phyloP scores from a whole-genome alignment of 352 stramenopile species.

The Globisporangium recalcitrans region DNA sequence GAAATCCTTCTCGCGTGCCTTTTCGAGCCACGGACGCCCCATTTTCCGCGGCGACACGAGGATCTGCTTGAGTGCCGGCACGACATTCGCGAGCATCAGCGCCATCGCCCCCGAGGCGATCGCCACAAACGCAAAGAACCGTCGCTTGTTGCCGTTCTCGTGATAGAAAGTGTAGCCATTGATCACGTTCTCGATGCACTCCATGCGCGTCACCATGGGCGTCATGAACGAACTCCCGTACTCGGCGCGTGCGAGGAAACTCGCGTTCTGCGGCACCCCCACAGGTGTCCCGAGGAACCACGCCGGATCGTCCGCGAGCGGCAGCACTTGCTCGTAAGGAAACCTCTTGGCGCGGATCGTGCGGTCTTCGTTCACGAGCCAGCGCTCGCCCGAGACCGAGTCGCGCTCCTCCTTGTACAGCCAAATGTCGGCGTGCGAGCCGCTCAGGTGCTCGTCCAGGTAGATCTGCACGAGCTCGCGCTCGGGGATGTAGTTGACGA shows the following conservation, averaged over 20 bases:
- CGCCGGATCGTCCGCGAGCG: conserved; percentile 29
- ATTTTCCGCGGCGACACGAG: conserved; percentile 21
- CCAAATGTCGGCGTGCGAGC: conserved; percentile 76
- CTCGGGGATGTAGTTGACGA: conserved; percentile 46
- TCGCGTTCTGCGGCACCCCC: conserved; percentile 47
- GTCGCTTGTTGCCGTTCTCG: conserved; percentile 26
- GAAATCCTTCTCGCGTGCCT: conserved; percentile 17
- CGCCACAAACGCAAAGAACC: conserved; percentile 23
- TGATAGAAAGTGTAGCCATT: conserved; percentile 73
- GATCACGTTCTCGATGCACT: conserved; percentile 76
- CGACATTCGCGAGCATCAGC: conserved; percentile 19
- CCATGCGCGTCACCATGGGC: conserved; percentile 61
- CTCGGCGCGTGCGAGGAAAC: conserved; percentile 55
- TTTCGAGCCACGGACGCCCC: conserved; percentile 20
- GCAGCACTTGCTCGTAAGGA: conserved; percentile 62
- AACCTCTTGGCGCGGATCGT: conserved; percentile 64
- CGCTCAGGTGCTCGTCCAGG: conserved; percentile 33
- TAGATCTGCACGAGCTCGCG: conserved; percentile 70
- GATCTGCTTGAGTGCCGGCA: conserved; percentile 23
- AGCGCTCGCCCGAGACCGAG: conserved; percentile 25
- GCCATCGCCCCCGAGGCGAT: conserved; percentile 27
- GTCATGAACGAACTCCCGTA: conserved; percentile 70
- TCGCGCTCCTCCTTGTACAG: conserved; percentile 59
- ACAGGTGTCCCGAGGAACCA: conserved; percentile 56
- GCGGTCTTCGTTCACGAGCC: conserved; percentile 65